Evolutionary conservation across 2,329 filamentous ascomycete species (phyloP), one percentile per base, ranked within the genome.

Genomic region (Emericellopsis atlantica): DNA sequence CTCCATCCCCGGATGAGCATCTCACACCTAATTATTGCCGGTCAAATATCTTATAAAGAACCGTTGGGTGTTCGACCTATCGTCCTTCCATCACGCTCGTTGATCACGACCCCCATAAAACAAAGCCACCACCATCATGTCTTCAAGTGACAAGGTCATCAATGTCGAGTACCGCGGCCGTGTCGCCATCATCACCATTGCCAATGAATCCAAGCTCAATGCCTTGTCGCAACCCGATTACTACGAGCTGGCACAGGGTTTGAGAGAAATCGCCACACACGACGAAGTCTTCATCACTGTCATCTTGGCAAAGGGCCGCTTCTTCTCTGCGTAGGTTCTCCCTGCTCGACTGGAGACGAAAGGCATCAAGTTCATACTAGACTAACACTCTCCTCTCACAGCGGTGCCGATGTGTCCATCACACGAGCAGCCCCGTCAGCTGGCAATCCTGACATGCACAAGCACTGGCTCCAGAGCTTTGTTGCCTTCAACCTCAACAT

Each of bases 401-500:
- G 84, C 47, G 88, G 87, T 53, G 87, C 86, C 47, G 84, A 95
- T 56, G 81, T 94, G 16, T 71, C 73, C 41, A 67, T 78, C 45
- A 57, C 62, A 34, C 68, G 69, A 45, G 52, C 58, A 11, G 55
- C 62, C 3, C 61, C 66, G 15, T 55, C 59, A 5, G 56, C 56
- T 58, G 55, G 61, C 16, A 51, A 55, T 12, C 46, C 47, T 41
- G 62, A 69, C 43, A 44, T 55, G 6, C 65, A 70, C 53, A 56
- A 57, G 40, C 68, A 76, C 49, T 80, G 78, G 65, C 74, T 93
- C 31, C 70, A 73, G 40, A 67, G 58, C 54, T 94, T 96, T 62
- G 82, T 86, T 10, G 70, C 81, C 49, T 82, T 84, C 70, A 96
- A 96, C 69, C 75, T 95, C 43, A 84, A 94, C 70, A 75, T 86